phyloP scores from a whole-genome alignment of 225 moss, liverwort and hornwort genomes.

The Ulota crispa region DNA sequence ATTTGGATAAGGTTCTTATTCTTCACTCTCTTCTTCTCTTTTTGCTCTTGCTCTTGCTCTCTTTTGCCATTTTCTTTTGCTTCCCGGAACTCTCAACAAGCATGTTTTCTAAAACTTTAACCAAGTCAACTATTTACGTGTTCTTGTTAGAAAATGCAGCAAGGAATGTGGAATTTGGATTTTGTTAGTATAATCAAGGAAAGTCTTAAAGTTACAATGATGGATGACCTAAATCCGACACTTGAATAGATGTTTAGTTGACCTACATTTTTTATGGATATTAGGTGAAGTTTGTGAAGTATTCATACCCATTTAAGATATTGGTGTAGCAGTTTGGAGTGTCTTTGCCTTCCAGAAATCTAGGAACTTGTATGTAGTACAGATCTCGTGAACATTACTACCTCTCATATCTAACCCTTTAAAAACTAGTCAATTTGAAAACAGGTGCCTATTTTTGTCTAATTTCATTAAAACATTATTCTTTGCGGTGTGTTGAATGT shows the following conservation, averaged over 20 bases:
- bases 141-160: not conserved
- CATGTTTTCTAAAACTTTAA: not conserved
- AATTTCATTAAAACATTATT: no score
- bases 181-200: not conserved
- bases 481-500: no score
- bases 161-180: no score
- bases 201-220: not conserved
- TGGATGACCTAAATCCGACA: not conserved
- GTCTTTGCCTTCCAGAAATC: not conserved
- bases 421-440: no score
- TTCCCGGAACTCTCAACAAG: not conserved
- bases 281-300: not conserved
- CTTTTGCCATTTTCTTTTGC: not conserved
- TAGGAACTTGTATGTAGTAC: not conserved
- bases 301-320: not conserved
- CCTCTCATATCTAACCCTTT: not conserved
- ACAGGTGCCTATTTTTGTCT: no score
- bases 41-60: no score
- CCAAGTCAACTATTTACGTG: not conserved
- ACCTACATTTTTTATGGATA: no score
- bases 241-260: not conserved
- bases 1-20: constrained; percentile 61
- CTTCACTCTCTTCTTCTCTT: not conserved
- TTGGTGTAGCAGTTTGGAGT: not conserved
- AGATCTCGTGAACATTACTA: not conserved